These are phyloP conservation scores for Zasmidium angulare DNA, from an alignment of 2,329 filamentous ascomycete species.

Conservation along the genomic window DNA sequence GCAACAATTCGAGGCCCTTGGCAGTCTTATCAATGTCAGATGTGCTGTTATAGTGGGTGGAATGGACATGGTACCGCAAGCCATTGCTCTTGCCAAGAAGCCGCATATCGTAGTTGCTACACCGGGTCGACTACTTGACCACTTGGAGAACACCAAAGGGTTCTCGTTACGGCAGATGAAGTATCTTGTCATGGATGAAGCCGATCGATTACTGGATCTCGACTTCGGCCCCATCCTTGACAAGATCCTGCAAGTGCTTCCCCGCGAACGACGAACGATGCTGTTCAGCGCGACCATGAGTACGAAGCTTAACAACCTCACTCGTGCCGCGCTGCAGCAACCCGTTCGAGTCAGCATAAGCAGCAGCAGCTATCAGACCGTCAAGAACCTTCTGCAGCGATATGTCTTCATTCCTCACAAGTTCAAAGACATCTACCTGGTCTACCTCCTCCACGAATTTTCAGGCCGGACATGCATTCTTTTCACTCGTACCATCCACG, in stretches of 20 bases:
- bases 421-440: conserved; percentile 86
- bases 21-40: conserved; percentile 82
- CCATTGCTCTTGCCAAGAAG: conserved; percentile 90
- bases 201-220: conserved; percentile 85
- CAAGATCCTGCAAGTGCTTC: conserved; percentile 88
- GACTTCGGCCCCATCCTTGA: conserved; percentile 92
- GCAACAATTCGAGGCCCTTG: conserved; percentile 82
- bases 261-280: conserved; percentile 73
- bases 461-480: conserved; percentile 84
- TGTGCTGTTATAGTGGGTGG: conserved; percentile 81
- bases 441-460: conserved; percentile 83
- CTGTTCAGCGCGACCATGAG: conserved; percentile 95
- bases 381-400: conserved; percentile 80
- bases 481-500: conserved; percentile 89
- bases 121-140: conserved; percentile 83
- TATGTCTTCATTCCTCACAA: conserved; percentile 84
- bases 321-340: conserved; percentile 82
- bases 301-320: conserved; percentile 87
- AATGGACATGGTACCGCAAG: conserved; percentile 91
- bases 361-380: conserved; percentile 83
- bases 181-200: conserved; percentile 93
- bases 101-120: conserved; percentile 93
- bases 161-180: conserved; percentile 81
- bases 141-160: conserved; percentile 94
- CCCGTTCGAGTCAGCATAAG: conserved; percentile 81